These are phyloP conservation scores for Choricystis sp. DNA, from an alignment of 139 green algal genomes.

Conservation along the genomic window DNA sequence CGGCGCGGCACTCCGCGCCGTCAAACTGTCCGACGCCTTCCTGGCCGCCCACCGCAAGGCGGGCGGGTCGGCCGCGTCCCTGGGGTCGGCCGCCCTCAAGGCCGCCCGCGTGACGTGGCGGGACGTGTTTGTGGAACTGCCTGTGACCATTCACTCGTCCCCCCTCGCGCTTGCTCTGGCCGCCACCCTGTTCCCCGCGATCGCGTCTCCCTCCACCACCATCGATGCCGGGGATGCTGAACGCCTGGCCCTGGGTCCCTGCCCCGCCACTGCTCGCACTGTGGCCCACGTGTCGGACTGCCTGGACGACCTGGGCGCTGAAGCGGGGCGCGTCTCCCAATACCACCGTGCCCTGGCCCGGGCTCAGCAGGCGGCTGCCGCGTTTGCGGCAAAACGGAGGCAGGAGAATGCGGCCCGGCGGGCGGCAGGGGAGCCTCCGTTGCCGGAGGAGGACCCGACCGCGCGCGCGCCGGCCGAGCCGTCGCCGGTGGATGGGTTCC, in stretches of 20 bases:
- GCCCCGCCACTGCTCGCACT: conserved; percentile 28
- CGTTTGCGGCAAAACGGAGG: conserved; percentile 36
- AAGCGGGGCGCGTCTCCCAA: conserved; percentile 38
- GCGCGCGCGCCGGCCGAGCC: conserved; percentile 85
- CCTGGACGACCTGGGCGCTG: conserved; percentile 74
- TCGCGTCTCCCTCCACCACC: conserved; percentile 15
- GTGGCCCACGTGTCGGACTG: conserved; percentile 79
- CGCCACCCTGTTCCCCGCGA: conserved; percentile 57
- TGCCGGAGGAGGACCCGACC: conserved; percentile 86
- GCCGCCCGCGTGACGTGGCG: conserved; percentile 48
- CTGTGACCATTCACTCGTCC: conserved; percentile 72
- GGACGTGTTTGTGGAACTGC: conserved; percentile 91
- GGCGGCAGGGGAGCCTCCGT: conserved; percentile 65
- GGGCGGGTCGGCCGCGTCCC: not conserved
- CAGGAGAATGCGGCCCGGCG: conserved; percentile 73
- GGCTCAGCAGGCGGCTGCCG: conserved; percentile 23
- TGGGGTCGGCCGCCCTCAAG: not conserved
- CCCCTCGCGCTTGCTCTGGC: no score
- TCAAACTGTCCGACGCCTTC: conserved; percentile 81
- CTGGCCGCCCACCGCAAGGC: conserved; percentile 55
- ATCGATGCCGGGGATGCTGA: conserved; percentile 12
- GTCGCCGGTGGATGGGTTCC: conserved; percentile 67
- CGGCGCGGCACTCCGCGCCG: conserved; percentile 35
- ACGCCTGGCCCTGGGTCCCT: not conserved
- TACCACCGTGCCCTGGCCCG: conserved; percentile 30